phyloP scores from a whole-genome alignment of 2,329 filamentous ascomycete genomes.

The Aspergillus bombycis region DNA sequence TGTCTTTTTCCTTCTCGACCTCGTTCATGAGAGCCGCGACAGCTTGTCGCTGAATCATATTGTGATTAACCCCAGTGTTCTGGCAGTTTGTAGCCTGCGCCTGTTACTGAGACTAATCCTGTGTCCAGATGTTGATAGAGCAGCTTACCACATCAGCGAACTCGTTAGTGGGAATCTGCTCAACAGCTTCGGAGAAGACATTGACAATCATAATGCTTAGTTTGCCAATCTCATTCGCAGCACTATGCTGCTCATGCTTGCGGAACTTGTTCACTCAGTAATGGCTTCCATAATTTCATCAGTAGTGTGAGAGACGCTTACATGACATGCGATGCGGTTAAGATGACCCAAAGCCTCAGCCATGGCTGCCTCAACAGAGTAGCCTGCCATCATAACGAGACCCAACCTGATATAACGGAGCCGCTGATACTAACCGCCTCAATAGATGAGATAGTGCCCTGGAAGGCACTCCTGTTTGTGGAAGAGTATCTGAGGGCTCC shows the following conservation, averaged over 20 bases:
- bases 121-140: not conserved
- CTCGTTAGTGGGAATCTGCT: constrained; percentile 22
- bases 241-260: constrained; percentile 30
- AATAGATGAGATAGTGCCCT: not conserved
- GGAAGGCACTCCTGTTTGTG: not conserved
- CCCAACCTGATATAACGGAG: constrained; percentile 2
- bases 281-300: not conserved
- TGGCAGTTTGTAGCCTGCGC: constrained; percentile 7
- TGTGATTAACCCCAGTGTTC: constrained; percentile 1
- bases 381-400: constrained; percentile 18
- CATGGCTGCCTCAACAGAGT: constrained; percentile 34
- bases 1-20: constrained; percentile 16
- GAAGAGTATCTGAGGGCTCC: constrained; percentile 1
- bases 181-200: constrained; percentile 35
- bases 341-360: constrained; percentile 32
- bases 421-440: not conserved
- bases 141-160: constrained; percentile 19
- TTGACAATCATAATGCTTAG: constrained; percentile 36
- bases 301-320: constrained; percentile 17
- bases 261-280: constrained; percentile 30
- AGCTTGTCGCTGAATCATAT: constrained; percentile 17
- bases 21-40: constrained; percentile 18
- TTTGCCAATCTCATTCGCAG: constrained; percentile 41
- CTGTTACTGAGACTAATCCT: not conserved
- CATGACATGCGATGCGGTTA: constrained; percentile 30